These are phyloP conservation scores for Rhamnella rubrinervis DNA, from an alignment of 331 rosid genomes.

Conservation along the genomic window DNA sequence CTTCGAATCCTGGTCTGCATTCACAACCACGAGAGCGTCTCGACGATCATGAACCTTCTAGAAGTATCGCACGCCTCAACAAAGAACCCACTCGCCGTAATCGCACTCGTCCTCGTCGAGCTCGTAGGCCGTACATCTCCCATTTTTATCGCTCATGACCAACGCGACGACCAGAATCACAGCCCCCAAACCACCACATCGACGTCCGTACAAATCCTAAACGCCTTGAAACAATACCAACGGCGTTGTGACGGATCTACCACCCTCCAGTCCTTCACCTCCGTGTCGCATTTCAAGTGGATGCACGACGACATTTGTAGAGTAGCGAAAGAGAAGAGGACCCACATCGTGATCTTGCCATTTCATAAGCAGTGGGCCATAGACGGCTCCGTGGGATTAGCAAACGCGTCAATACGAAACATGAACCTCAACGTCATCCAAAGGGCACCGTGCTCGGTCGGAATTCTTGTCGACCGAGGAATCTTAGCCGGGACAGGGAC, in stretches of 20 bases:
- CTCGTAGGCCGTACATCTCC: conserved; percentile 53
- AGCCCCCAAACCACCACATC: conserved; percentile 5
- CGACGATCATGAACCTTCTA: conserved; percentile 51
- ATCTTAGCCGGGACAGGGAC: conserved; percentile 27
- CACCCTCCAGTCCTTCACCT: conserved; percentile 47
- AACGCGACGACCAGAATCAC: background rate
- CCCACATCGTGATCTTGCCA: conserved; percentile 53
- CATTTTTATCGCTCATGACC: conserved; percentile 52
- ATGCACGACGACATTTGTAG: conserved; percentile 45
- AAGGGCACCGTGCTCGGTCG: conserved; percentile 61
- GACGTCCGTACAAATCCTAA: conserved; percentile 32
- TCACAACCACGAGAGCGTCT: conserved; percentile 38
- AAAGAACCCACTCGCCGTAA: conserved; percentile 40
- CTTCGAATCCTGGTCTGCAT: conserved; percentile 56
- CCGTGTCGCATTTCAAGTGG: conserved; percentile 37
- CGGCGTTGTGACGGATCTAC: conserved; percentile 35
- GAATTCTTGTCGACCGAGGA: conserved; percentile 61
- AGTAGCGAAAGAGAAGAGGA: conserved; percentile 36
- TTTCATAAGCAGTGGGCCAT: conserved; percentile 70
- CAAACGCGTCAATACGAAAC: conserved; percentile 25
- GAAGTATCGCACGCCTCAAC: conserved; percentile 60
- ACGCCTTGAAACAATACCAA: conserved; percentile 48
- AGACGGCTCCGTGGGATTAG: conserved; percentile 45
- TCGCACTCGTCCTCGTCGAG: conserved; percentile 51
- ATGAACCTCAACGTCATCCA: conserved; percentile 51